Evolutionary conservation across 129 eudicot species (phyloP).

Genomic region (Lonicera japonica): DNA sequence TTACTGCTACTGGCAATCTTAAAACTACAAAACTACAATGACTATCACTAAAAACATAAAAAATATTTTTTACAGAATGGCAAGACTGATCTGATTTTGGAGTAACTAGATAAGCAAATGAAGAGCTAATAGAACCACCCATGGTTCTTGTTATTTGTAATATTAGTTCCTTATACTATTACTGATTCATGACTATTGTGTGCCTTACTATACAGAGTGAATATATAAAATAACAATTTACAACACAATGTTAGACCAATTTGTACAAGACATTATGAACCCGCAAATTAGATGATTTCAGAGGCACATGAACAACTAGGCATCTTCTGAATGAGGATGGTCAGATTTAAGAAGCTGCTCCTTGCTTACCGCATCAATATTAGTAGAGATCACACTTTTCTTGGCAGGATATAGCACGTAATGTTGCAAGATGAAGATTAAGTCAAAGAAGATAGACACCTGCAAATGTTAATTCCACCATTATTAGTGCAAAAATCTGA

Average conservation of each 20-base stretch:
- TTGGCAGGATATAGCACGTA: constrained; percentile 63
- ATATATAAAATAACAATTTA: not conserved
- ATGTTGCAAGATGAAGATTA: constrained; percentile 84
- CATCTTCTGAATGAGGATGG: constrained; percentile 14
- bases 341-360: constrained; percentile 51
- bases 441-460: constrained; percentile 89
- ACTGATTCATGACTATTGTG: not conserved
- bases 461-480: constrained; percentile 21
- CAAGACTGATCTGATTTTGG: not conserved
- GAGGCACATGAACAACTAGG: constrained; percentile 13
- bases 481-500: not conserved
- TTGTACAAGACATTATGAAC: not conserved
- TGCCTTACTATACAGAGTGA: not conserved
- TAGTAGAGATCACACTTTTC: constrained; percentile 19
- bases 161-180: not conserved
- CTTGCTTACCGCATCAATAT: constrained; percentile 41
- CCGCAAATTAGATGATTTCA: constrained; percentile 5
- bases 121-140: no score
- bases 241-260: not conserved
- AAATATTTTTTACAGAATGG: not conserved
- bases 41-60: not conserved
- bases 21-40: no score
- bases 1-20: no score
- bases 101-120: not conserved
- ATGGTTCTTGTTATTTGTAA: no score